Percentiles rank a stretch among this genome's conserved stretches.
These are phyloP conservation scores for Boletus rubroflammeus DNA, from an alignment of 768 basidiomycete genomes.

Conservation along the genomic window DNA sequence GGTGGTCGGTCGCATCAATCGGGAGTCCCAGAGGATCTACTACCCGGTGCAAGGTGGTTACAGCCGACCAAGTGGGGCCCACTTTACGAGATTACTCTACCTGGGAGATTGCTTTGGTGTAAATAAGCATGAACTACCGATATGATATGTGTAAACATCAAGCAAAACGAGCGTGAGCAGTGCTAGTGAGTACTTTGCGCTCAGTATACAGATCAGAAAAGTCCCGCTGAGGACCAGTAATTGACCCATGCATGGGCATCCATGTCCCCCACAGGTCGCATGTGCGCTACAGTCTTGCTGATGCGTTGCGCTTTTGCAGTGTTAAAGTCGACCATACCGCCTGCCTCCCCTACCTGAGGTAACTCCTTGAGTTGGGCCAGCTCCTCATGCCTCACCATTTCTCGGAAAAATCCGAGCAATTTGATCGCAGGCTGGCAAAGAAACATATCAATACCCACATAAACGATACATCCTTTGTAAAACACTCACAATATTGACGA, in stretches of 20 bases:
- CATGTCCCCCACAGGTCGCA: slow-evolving; percentile 9
- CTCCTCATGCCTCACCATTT: slow-evolving; percentile 5
- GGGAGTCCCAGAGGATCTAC: neutral
- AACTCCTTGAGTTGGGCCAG: neutral
- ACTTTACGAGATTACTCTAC: neutral
- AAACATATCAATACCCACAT: neutral
- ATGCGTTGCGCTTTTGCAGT: slow-evolving; percentile 10
- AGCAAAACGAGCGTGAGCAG: no score
- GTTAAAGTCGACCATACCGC: slow-evolving; percentile 2
- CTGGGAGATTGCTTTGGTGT: neutral
- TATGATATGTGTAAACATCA: neutral
- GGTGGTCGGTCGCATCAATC: slow-evolving; percentile 27
- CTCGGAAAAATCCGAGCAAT: slow-evolving; percentile 28
- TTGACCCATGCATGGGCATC: slow-evolving; percentile 18
- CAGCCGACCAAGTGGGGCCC: neutral
- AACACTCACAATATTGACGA: slow-evolving; percentile 5
- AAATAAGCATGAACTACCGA: no score
- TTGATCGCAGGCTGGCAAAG: slow-evolving; percentile 31
- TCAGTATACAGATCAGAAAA: slow-evolving; percentile 2
- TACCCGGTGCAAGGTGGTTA: neutral
- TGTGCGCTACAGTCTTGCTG: slow-evolving; percentile 10
- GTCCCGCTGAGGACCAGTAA: slow-evolving; percentile 2
- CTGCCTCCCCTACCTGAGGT: neutral
- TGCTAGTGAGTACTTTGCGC: neutral
- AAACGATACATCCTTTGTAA: neutral